Percentiles rank a stretch among this genome's conserved stretches.
Conservation (phyloP, 306 rosid genomes). For the Dalbergia cultrata region DNA sequence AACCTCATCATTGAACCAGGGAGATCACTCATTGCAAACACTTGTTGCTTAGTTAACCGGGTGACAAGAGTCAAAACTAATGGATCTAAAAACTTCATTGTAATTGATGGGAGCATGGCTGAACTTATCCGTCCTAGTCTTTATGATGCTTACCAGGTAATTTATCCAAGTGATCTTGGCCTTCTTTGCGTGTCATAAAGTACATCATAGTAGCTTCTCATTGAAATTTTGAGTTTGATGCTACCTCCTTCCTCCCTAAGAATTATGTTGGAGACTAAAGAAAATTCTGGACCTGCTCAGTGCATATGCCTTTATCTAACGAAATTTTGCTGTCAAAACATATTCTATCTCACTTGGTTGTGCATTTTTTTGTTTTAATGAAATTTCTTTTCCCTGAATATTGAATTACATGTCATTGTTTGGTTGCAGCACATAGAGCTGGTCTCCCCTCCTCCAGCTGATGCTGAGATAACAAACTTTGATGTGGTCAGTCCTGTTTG, state of each 20-base stretch:
- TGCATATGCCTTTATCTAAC: neutral
- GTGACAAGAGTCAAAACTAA: constrained; percentile 97
- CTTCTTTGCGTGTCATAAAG: neutral
- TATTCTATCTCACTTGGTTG: neutral
- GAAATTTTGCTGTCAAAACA: neutral
- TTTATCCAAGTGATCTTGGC: neutral
- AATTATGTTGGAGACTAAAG: neutral
- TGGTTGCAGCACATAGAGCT: constrained; percentile 88
- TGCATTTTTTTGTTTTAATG: neutral
- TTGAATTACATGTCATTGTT: constrained; percentile 25
- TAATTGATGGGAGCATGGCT: constrained; percentile 97
- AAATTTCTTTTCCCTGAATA: neutral
- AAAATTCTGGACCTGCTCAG: constrained; percentile 20
- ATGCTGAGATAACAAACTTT: constrained; percentile 51
- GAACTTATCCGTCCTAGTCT: constrained; percentile 99
- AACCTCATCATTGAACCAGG: constrained; percentile 98
- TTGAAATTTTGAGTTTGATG: neutral
- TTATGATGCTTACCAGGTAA: constrained; percentile 94
- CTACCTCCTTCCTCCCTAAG: neutral
- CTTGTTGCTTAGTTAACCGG: constrained; percentile 90
- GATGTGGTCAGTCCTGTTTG: constrained; percentile 67
- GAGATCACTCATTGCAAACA: constrained; percentile 93
- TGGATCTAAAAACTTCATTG: constrained; percentile 91
- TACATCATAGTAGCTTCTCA: neutral
- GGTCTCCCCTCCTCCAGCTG: constrained; percentile 76